Percentiles rank a stretch among this genome's conserved stretches.
Evolutionary conservation across 176 grass and related monocot genomes (phyloP).

Genomic region (Poa pratensis): DNA sequence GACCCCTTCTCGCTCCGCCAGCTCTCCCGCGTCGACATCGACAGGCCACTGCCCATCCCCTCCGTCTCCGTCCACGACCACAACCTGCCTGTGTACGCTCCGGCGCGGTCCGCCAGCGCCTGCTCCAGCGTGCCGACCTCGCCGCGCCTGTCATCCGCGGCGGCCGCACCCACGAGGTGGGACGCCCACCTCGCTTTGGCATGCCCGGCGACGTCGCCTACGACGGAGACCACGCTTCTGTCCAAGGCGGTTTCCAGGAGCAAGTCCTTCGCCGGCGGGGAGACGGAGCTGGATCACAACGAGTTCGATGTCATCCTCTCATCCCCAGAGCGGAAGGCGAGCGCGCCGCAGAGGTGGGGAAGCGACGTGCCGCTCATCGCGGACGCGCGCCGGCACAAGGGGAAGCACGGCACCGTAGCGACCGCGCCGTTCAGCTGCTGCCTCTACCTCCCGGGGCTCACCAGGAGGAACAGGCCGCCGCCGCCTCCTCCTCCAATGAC

Average conservation of each 20-base stretch:
- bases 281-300: not conserved
- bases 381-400: not conserved
- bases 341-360: slow-evolving; percentile 47
- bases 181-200: slow-evolving; percentile 18
- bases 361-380: slow-evolving; percentile 53
- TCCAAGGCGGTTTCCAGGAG: slow-evolving; percentile 2
- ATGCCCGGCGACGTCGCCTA: not conserved
- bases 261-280: not conserved
- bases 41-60: slow-evolving; percentile 63
- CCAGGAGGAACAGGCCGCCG: slow-evolving; percentile 51
- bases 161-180: not conserved
- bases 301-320: slow-evolving; percentile 39
- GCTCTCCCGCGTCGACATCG: slow-evolving; percentile 59
- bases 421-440: slow-evolving; percentile 64
- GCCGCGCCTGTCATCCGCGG: not conserved
- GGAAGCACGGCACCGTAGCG: not conserved
- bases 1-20: slow-evolving; percentile 55
- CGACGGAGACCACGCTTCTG: too few relatives aligned
- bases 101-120: slow-evolving; percentile 27
- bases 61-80: slow-evolving; percentile 47
- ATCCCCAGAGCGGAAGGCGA: slow-evolving; percentile 43
- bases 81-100: slow-evolving; percentile 4
- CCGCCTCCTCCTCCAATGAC: not conserved
- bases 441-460: slow-evolving; percentile 61
- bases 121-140: slow-evolving; percentile 28